Evolutionary conservation across 2,329 filamentous ascomycete genomes (phyloP).

Genomic region (Diaporthe australafricana): DNA sequence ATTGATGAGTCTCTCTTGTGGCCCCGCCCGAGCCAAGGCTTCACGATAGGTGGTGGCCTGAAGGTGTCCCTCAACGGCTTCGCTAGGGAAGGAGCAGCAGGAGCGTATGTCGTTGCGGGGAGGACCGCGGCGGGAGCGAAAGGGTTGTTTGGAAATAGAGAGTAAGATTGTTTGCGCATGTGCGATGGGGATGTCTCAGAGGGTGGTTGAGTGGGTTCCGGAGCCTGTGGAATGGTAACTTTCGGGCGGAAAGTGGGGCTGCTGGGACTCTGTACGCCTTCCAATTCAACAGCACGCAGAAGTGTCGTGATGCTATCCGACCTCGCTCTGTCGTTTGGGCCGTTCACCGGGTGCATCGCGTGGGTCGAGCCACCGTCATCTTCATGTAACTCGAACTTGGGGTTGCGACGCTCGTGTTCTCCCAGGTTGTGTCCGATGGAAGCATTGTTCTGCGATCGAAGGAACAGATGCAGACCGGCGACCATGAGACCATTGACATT

Average conservation of each 20-base stretch:
- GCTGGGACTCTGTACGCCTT: background rate
- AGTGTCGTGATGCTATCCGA: slow-evolving; percentile 29
- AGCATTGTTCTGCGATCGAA: slow-evolving; percentile 71
- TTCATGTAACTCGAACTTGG: slow-evolving; percentile 56
- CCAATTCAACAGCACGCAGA: slow-evolving; percentile 16
- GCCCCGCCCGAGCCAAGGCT: slow-evolving; percentile 54
- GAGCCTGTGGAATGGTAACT: slow-evolving; percentile 38
- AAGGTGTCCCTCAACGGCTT: slow-evolving; percentile 45
- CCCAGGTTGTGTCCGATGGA: slow-evolving; percentile 61
- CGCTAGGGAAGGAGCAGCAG: slow-evolving; percentile 35
- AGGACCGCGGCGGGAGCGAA: slow-evolving; percentile 50
- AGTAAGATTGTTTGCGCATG: slow-evolving; percentile 53
- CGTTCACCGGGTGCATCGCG: slow-evolving; percentile 48
- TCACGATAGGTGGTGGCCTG: slow-evolving; percentile 58
- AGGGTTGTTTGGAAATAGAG: slow-evolving; percentile 51
- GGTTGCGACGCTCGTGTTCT: slow-evolving; percentile 59
- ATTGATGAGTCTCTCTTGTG: slow-evolving; percentile 71
- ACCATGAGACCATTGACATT: slow-evolving; percentile 75
- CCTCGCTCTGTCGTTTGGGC: background rate
- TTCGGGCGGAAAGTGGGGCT: slow-evolving; percentile 32
- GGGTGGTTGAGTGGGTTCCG: slow-evolving; percentile 47
- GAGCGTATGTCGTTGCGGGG: slow-evolving; percentile 61
- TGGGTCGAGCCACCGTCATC: slow-evolving; percentile 43
- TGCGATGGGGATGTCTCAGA: slow-evolving; percentile 43
- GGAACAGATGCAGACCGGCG: slow-evolving; percentile 74